Conservation (phyloP, 495 filamentous ascomycete genomes). For the Penicillium mononematosum region DNA sequence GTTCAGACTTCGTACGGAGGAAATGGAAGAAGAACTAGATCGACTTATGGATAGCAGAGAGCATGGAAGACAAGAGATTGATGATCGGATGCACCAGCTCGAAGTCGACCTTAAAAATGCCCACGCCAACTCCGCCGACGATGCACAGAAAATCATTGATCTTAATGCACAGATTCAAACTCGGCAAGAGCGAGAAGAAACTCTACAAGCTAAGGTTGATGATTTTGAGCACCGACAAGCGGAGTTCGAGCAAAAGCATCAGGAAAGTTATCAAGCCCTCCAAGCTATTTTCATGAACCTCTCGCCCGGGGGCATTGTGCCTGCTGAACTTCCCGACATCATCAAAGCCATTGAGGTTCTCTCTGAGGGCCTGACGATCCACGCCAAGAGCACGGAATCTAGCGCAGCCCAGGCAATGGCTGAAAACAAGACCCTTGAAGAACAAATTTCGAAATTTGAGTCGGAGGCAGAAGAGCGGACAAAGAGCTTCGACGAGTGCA, state of each 20-base stretch:
- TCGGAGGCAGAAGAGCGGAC: slow-evolving; percentile 38
- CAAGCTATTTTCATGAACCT: slow-evolving; percentile 62
- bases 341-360: slow-evolving; percentile 63
- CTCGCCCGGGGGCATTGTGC: slow-evolving; percentile 52
- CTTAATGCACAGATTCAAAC: slow-evolving; percentile 51
- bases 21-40: slow-evolving; percentile 87
- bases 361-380: slow-evolving; percentile 54
- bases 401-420: slow-evolving; percentile 35
- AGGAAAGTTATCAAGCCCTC: slow-evolving; percentile 54
- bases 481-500: slow-evolving; percentile 47
- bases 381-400: slow-evolving; percentile 42
- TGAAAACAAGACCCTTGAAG: slow-evolving; percentile 51
- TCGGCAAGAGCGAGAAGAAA: slow-evolving; percentile 50
- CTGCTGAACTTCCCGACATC: slow-evolving; percentile 58
- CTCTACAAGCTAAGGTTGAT: slow-evolving; percentile 45
- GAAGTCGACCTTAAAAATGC: slow-evolving; percentile 67
- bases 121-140: slow-evolving; percentile 54
- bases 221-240: slow-evolving; percentile 47
- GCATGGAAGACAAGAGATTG: slow-evolving; percentile 66
- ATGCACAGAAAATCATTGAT: slow-evolving; percentile 47
- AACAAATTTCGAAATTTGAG: slow-evolving; percentile 44
- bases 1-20: slow-evolving; percentile 73
- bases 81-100: slow-evolving; percentile 66
- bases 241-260: slow-evolving; percentile 50
- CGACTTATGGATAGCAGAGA: slow-evolving; percentile 77